Evolutionary conservation across 495 filamentous ascomycete genomes (phyloP).

Genomic region (Trichoderma erinaceum): DNA sequence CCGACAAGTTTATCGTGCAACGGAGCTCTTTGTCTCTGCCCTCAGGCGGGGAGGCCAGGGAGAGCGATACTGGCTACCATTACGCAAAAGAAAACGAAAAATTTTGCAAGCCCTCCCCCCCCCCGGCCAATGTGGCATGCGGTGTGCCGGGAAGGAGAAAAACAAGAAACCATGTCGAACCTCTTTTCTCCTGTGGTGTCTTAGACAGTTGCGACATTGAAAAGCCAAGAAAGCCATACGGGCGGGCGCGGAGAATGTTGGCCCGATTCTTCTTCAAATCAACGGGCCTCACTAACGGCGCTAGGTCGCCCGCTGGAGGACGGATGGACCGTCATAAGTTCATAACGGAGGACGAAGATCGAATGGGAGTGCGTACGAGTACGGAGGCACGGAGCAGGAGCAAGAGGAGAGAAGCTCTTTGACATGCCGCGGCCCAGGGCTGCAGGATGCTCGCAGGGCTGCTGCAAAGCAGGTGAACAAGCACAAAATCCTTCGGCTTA

Average conservation of each 20-base stretch:
- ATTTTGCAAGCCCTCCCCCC: background rate
- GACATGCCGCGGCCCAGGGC: slow-evolving; percentile 1
- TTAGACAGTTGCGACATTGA: background rate
- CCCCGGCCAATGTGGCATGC: background rate
- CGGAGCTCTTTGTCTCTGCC: background rate
- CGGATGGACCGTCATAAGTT: background rate
- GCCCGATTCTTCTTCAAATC: background rate
- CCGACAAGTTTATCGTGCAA: background rate
- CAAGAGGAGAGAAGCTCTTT: background rate
- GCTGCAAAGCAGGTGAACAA: background rate
- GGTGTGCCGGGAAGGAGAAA: background rate
- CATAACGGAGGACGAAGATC: background rate
- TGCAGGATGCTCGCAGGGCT: background rate
- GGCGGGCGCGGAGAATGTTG: background rate
- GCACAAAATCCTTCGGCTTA: slow-evolving; percentile 3
- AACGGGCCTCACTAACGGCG: background rate
- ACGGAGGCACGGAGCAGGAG: background rate
- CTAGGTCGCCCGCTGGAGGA: background rate
- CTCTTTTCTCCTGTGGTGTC: background rate
- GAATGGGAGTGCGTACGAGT: background rate
- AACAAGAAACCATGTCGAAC: background rate
- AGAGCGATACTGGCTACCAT: background rate
- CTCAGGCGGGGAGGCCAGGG: background rate
- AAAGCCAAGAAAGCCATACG: background rate
- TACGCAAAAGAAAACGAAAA: slow-evolving; percentile 1